Evolutionary conservation across 1,284 basidiomycete genomes (phyloP).

Genomic region (Trichosporon sp.): DNA sequence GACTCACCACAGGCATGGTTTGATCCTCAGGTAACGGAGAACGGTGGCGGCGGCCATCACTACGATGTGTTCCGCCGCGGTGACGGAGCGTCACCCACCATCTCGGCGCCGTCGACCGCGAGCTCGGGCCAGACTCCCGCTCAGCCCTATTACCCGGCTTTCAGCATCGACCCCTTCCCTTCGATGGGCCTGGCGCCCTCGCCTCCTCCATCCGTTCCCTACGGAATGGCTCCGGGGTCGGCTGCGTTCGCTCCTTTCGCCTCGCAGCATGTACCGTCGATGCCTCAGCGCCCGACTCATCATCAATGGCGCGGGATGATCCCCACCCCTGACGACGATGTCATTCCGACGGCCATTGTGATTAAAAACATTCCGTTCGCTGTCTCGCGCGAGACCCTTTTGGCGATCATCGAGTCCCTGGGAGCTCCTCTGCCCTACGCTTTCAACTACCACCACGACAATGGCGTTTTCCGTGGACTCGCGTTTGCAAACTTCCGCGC

Average conservation of each 20-base stretch:
- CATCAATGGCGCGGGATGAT: constrained; percentile 12
- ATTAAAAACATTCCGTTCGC: constrained; percentile 99
- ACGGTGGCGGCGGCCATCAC: constrained; percentile 9
- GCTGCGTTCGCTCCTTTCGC: constrained; percentile 29
- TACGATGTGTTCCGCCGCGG: constrained; percentile 37
- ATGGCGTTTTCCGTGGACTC: constrained; percentile 91
- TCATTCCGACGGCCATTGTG: constrained; percentile 98
- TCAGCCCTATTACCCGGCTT: constrained; percentile 16
- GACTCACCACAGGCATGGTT: constrained; percentile 35
- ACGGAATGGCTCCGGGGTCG: constrained; percentile 20
- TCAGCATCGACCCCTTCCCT: constrained; percentile 16
- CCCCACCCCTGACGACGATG: constrained; percentile 59
- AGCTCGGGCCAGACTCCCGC: constrained; percentile 27
- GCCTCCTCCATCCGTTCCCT: constrained; percentile 32
- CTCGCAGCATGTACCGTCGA: constrained; percentile 13
- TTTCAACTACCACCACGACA: constrained; percentile 97
- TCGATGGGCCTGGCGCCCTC: constrained; percentile 39
- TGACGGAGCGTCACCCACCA: constrained; percentile 33
- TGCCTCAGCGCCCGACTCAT: constrained; percentile 12
- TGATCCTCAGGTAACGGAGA: constrained; percentile 23
- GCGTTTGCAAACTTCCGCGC: constrained; percentile 98
- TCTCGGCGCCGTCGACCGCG: constrained; percentile 40
- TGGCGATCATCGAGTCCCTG: constrained; percentile 92
- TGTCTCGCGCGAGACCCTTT: constrained; percentile 89
- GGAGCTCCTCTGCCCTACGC: constrained; percentile 97